Evolutionary conservation across 208 protist genomes (phyloP), one percentile per base, ranked within the genome.

Genomic region (Acanthamoeba lenticulata): DNA sequence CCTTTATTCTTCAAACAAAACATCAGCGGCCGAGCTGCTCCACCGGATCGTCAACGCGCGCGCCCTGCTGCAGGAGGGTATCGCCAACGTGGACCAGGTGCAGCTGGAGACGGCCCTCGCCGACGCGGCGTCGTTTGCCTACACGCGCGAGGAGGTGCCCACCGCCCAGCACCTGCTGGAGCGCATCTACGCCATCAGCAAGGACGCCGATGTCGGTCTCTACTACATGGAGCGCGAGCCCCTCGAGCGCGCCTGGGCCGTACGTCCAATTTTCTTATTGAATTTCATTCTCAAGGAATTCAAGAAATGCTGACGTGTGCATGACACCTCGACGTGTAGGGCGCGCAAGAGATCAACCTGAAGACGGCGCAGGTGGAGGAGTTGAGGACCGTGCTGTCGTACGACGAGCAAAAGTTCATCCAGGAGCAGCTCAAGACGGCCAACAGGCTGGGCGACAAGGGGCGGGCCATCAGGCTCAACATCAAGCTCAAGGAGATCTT

Each of bases 401-500:
- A 65, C 81, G 81, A 90, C 40, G 52, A 55, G 44, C 81, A 90
- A 32, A 90, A 90, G 81, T 90, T 90, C 52, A 90, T 90, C 81
- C 81, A 90, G 81, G 49, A 90, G 45, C 81, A 90, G 81, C 52
- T 90, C 34, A 52, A 90, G 49, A 90, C 81, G 0, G 81, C 81
- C 5, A 90, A 90, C 52, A 85, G 60, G 42, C n/a, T 86, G 89
- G 89, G 89, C 36, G 69, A 93, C 42, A 92, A 77, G 69, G 89
- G 6, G 21, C 5, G 89, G 32, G 60, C 67, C 45, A 83, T 93
- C n/a, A 21, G 67, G 9, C 60, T 86, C 34, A 93, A 42, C 44
- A 93, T 93, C 45, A 81, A 49, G 40, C 89, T 93, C 40, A 93
- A 93, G 89, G 89, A 93, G 36, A 86, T 81, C 34, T 93, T 93